Conservation (phyloP, 768 basidiomycete genomes). For the Leccinum uliginosum region DNA sequence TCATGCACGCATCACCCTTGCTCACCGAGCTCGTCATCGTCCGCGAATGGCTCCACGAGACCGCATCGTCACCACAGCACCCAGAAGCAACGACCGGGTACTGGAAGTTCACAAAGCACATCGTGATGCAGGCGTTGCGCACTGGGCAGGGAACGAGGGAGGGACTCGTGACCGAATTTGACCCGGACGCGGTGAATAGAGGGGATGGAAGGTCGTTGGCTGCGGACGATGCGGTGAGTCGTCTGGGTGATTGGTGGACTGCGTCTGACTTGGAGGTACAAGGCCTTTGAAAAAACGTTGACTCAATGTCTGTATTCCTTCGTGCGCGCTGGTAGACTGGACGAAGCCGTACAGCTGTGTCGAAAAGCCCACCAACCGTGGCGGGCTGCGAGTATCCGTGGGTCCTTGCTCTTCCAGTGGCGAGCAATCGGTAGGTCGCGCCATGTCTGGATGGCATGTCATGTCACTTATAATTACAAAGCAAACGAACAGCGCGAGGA, state of each 20-base stretch:
- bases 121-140: slow-evolving; percentile 58
- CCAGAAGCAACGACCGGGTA: slow-evolving; percentile 80
- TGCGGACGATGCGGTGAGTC: slow-evolving; percentile 72
- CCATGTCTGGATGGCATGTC: background rate
- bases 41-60: slow-evolving; percentile 86
- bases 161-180: slow-evolving; percentile 62
- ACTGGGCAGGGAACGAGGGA: slow-evolving; percentile 43
- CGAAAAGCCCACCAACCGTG: slow-evolving; percentile 83
- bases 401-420: slow-evolving; percentile 77
- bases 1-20: slow-evolving; percentile 62
- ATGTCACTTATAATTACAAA: slow-evolving; percentile 33
- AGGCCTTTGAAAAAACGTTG: slow-evolving; percentile 81
- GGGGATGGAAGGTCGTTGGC: slow-evolving; percentile 58
- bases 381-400: slow-evolving; percentile 87
- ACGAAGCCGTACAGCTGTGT: slow-evolving; percentile 80
- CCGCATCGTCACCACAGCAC: slow-evolving; percentile 52
- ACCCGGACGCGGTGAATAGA: slow-evolving; percentile 73
- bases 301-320: slow-evolving; percentile 75
- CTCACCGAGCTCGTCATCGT: slow-evolving; percentile 76
- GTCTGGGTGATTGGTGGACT: background rate
- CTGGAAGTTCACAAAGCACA: slow-evolving; percentile 78
- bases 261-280: background rate
- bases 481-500: slow-evolving; percentile 50
- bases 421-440: slow-evolving; percentile 56
- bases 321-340: slow-evolving; percentile 79